A percentile compares a stretch with the other conserved stretches of the same genome.
Evolutionary conservation across 192 early-diverging fungal species (phyloP).

Genomic region (Allomyces arbusculus): DNA sequence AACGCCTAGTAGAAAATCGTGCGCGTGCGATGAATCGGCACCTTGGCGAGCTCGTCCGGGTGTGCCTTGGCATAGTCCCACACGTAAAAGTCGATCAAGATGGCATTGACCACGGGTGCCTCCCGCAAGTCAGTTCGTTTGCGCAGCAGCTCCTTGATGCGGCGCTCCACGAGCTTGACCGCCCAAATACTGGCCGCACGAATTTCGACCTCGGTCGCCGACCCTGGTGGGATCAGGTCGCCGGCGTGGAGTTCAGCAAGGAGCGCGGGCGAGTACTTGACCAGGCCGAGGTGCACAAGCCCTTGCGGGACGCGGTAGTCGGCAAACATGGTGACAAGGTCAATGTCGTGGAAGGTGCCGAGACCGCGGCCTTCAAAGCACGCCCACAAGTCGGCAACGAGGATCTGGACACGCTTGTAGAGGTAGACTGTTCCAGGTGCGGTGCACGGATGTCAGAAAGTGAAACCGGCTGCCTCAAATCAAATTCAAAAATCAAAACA

Average conservation of each 20-base stretch:
- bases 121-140: conserved; percentile 3
- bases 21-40: conserved; percentile 45
- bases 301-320: conserved; percentile 68
- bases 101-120: conserved; percentile 35
- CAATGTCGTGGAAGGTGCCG: conserved; percentile 52
- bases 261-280: conserved; percentile 44
- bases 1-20: conserved; percentile 30
- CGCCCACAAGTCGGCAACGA: conserved; percentile 70
- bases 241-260: conserved; percentile 15
- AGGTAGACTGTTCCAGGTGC: conserved; percentile 21
- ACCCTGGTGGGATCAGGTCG: conserved; percentile 27
- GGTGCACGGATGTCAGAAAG: background rate
- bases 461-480: too few species aligned
- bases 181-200: conserved; percentile 60
- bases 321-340: conserved; percentile 73
- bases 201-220: conserved; percentile 54
- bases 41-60: conserved; percentile 23
- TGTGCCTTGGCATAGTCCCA: conserved; percentile 67
- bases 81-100: conserved; percentile 70
- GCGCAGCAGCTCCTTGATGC: conserved; percentile 10
- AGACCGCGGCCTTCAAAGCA: conserved; percentile 48
- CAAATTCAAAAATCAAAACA: too few species aligned
- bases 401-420: conserved; percentile 66
- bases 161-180: conserved; percentile 36
- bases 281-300: conserved; percentile 40